Conservation (phyloP, 192 early-diverging fungal genomes). For the Rhizophlyctis rosea region DNA sequence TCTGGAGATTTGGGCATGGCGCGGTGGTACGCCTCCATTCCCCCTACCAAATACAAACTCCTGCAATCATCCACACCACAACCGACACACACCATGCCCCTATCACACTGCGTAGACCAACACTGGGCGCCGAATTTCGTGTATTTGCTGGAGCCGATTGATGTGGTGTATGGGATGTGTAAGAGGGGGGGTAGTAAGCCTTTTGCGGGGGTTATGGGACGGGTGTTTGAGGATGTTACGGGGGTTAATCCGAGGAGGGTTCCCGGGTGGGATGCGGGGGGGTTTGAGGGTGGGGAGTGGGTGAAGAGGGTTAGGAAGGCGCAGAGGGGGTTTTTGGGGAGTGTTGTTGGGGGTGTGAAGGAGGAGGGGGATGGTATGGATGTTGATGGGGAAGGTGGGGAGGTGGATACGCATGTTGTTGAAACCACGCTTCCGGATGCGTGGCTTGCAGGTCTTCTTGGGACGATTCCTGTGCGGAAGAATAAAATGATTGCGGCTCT, state of each 20-base stretch:
- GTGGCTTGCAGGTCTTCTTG: not conserved
- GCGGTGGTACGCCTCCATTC: not conserved
- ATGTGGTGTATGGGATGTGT: not conserved
- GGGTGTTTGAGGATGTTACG: not conserved
- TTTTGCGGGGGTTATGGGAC: not conserved
- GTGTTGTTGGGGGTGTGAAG: not conserved
- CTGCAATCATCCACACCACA: not conserved
- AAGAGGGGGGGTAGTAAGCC: not conserved
- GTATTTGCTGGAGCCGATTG: not conserved
- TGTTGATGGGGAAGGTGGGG: too few species aligned
- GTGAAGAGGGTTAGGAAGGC: not conserved
- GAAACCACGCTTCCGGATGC: not conserved
- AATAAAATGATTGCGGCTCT: not conserved
- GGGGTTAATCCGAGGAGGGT: not conserved
- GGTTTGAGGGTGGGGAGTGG: not conserved
- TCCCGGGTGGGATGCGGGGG: not conserved
- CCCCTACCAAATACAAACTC: not conserved
- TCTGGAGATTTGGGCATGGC: not conserved
- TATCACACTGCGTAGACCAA: not conserved
- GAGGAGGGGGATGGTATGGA: too few species aligned
- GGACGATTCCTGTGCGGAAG: not conserved
- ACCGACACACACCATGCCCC: not conserved
- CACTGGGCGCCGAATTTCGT: not conserved
- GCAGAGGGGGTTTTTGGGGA: not conserved
- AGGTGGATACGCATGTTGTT: not conserved